Base-by-base conservation (phyloP, 306 rosid species). In the Quercus parvula region DNA sequence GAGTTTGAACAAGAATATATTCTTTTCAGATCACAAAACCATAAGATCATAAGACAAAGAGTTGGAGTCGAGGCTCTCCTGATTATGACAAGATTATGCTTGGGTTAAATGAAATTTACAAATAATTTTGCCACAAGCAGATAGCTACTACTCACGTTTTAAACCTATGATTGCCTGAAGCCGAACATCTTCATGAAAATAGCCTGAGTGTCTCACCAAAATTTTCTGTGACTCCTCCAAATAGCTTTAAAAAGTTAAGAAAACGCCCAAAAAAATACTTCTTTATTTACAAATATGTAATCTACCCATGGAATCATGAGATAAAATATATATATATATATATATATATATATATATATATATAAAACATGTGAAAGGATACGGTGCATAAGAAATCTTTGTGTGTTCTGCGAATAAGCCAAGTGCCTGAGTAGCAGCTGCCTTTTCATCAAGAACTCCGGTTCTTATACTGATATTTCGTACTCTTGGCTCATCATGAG, bases 401-500 rank as follows among this genome's bases (percentile, higher is more conserved):
- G 99, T 86, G 84, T 96, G 98, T 79, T 85, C 86, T 22, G 99
- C 98, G 88, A 96, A 91, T 83, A 96, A 84, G 84, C 99, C 99
- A 51, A 96, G 96, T 76, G 98, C 99, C 86, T 96, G 99, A 73
- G 99, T 96, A 70, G 99, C 99, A 81, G 99, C 98, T 75, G 99
- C 98, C 86, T 96, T 96, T 85, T 96, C 99, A 87, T 96, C 99
- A 89, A 96, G 79, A 62, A 96, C 99, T 38, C 99, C 99, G 75
- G 99, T 96, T 81, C 99, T 90, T 76, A 96, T 81, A 77, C 98
- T 96, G 73, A 93, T 91, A 81, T 96, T 96, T 35, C 98, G 90
- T 75, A 96, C 97, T 84, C 99, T 91, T 73, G 98, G 96, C 78
- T 96, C 99, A 87, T 96, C 97, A 84, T 85, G 98, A 81, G 93